phyloP scores from a whole-genome alignment of 805 yeast species.

The Saccharomycopsis javanensis region DNA sequence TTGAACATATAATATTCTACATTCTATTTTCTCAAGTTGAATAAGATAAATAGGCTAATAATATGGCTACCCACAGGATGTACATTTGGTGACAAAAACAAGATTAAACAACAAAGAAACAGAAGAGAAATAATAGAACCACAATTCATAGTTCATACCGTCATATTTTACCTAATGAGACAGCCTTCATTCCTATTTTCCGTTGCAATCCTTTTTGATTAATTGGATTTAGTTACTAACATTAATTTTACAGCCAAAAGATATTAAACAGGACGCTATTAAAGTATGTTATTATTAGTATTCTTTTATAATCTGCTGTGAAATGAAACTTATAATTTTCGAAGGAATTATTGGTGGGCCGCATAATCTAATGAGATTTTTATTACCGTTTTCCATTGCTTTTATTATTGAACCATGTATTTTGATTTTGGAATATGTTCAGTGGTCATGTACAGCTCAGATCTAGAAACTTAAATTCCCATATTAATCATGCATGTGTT shows the following conservation, averaged over 20 bases:
- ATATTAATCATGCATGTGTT: neutral
- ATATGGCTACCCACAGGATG: too few relatives aligned
- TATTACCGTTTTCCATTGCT: neutral
- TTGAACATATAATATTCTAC: too few relatives aligned
- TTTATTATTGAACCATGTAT: neutral
- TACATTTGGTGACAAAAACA: too few relatives aligned
- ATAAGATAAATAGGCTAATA: too few relatives aligned
- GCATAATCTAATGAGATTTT: neutral
- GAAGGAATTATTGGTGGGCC: neutral
- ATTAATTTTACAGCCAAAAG: slow-evolving; percentile 44
- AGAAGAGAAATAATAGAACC: too few relatives aligned
- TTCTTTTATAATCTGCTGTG: neutral
- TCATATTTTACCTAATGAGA: neutral
- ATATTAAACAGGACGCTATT: slow-evolving; percentile 73
- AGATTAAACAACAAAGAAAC: too few relatives aligned
- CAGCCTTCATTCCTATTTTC: neutral
- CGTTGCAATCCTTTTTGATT: neutral
- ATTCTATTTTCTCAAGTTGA: too few relatives aligned
- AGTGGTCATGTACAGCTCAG: neutral
- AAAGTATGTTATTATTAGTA: slow-evolving; percentile 53
- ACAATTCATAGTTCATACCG: neutral
- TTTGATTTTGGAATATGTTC: neutral
- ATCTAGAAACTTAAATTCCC: neutral
- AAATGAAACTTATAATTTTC: slow-evolving; percentile 1
- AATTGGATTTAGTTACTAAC: slow-evolving; percentile 14